Percentiles rank a stretch among this genome's conserved stretches.
phyloP scores from a whole-genome alignment of 148 eudicot species.

The Pouteria glomerata region DNA sequence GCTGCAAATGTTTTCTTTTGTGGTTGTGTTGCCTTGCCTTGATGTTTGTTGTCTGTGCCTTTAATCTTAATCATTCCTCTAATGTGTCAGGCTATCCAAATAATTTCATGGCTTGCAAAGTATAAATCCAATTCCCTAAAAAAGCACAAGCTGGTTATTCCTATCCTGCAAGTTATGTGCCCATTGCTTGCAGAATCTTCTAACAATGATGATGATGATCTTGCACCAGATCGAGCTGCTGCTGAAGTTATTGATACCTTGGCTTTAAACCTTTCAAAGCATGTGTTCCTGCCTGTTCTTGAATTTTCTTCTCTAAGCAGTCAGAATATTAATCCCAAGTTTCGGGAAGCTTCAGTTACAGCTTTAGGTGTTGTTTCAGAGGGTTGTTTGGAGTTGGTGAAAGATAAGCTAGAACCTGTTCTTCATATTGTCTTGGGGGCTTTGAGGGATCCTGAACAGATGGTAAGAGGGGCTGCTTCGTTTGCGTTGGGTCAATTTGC shows the following conservation, averaged over 20 bases:
- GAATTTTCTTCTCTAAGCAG: slow-evolving; percentile 81
- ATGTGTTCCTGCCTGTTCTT: slow-evolving; percentile 69
- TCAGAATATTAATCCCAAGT: slow-evolving; percentile 72
- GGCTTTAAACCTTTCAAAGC: slow-evolving; percentile 82
- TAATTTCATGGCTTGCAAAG: slow-evolving; percentile 94
- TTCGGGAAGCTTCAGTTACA: slow-evolving; percentile 85
- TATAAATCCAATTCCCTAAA: slow-evolving; percentile 82
- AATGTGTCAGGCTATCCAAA: slow-evolving; percentile 74
- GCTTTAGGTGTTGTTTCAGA: slow-evolving; percentile 86
- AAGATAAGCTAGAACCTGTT: slow-evolving; percentile 59
- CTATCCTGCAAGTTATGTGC: slow-evolving; percentile 81
- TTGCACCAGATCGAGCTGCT: slow-evolving; percentile 90
- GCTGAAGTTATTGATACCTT: slow-evolving; percentile 97
- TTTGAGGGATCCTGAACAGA: slow-evolving; percentile 88
- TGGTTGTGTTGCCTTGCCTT: background rate
- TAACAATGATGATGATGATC: slow-evolving; percentile 76
- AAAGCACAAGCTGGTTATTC: slow-evolving; percentile 80
- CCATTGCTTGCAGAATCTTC: slow-evolving; percentile 83
- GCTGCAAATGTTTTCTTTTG: slow-evolving; percentile 4
- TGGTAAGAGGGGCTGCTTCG: slow-evolving; percentile 96
- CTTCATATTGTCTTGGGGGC: slow-evolving; percentile 87
- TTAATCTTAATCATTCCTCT: background rate
- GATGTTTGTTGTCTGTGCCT: slow-evolving; percentile 4
- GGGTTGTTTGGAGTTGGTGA: slow-evolving; percentile 81
- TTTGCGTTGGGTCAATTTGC: slow-evolving; percentile 96